Conservation (phyloP, 2,329 filamentous ascomycete species). For the Fusarium nelsonii region DNA sequence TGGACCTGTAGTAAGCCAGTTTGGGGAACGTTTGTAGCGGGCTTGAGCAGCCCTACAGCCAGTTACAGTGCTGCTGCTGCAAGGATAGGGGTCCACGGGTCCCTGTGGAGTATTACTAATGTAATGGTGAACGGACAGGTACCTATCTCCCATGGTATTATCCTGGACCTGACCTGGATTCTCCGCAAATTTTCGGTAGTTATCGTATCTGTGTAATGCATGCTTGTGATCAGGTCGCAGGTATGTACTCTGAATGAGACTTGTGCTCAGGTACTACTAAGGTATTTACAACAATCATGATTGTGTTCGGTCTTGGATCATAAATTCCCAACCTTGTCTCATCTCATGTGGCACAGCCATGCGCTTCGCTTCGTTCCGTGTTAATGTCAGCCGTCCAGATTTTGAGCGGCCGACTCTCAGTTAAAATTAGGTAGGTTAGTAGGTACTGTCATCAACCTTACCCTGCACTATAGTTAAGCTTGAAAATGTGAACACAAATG, state of each 20-base stretch:
- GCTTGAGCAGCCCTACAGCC: slow-evolving; percentile 24
- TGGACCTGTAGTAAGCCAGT: background rate
- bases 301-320: background rate
- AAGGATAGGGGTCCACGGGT: slow-evolving; percentile 19
- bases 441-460: background rate
- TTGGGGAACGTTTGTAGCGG: slow-evolving; percentile 9
- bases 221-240: background rate
- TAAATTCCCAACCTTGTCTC: background rate
- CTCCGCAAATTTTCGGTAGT: slow-evolving; percentile 6
- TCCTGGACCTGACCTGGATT: background rate
- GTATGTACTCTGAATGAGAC: background rate
- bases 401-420: slow-evolving; percentile 21
- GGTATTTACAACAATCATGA: background rate
- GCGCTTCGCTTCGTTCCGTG: slow-evolving; percentile 25
- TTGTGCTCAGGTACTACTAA: background rate
- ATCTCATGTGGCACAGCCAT: slow-evolving; percentile 29
- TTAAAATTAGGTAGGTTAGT: background rate
- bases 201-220: background rate
- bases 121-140: background rate
- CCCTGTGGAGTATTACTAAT: slow-evolving; percentile 24
- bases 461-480: background rate
- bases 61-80: slow-evolving; percentile 11
- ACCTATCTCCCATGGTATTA: background rate
- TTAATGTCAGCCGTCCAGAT: slow-evolving; percentile 11
- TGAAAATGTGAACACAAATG: background rate